Evolutionary conservation across 2,329 filamentous ascomycete species (phyloP).

Genomic region (Fusarium robinianum): DNA sequence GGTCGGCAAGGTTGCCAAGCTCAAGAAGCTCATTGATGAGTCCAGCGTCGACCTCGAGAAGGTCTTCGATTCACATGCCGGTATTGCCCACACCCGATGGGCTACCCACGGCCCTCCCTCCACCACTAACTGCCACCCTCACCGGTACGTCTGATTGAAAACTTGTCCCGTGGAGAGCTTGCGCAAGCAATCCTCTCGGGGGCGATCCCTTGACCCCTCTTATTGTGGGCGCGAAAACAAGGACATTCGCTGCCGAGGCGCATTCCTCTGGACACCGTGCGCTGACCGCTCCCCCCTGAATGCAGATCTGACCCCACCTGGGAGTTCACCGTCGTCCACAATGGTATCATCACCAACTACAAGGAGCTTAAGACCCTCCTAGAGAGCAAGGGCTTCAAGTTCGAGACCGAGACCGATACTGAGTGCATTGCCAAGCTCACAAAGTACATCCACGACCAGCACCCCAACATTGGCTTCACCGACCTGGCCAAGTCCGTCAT

Average conservation of each 20-base stretch:
- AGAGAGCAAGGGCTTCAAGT: slow-evolving; percentile 92
- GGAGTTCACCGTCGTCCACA: slow-evolving; percentile 98
- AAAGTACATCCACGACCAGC: slow-evolving; percentile 96
- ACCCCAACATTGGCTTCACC: slow-evolving; percentile 94
- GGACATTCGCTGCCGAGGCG: slow-evolving; percentile 12
- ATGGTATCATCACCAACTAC: slow-evolving; percentile 99
- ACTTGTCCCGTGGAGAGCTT: slow-evolving; percentile 1
- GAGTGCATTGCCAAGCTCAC: slow-evolving; percentile 99
- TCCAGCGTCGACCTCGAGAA: slow-evolving; percentile 84
- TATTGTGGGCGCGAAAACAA: slow-evolving; percentile 1
- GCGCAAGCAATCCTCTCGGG: slow-evolving; percentile 8
- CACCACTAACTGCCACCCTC: slow-evolving; percentile 95
- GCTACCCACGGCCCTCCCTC: slow-evolving; percentile 96
- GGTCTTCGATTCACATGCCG: slow-evolving; percentile 96
- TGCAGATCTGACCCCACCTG: slow-evolving; percentile 86
- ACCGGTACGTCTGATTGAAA: slow-evolving; percentile 71
- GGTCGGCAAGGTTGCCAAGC: slow-evolving; percentile 97
- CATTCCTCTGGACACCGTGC: slow-evolving; percentile 9
- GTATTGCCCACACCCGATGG: slow-evolving; percentile 99
- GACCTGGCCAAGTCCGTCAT: slow-evolving; percentile 97
- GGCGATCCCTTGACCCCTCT: too few relatives aligned
- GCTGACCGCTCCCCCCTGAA: slow-evolving; percentile 29
- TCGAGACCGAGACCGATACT: slow-evolving; percentile 99
- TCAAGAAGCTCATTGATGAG: slow-evolving; percentile 89
- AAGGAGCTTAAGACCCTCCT: slow-evolving; percentile 97